These are phyloP conservation scores for Mollisiaceae sp. DNA, from an alignment of 2,329 filamentous ascomycete species.

Conservation along the genomic window DNA sequence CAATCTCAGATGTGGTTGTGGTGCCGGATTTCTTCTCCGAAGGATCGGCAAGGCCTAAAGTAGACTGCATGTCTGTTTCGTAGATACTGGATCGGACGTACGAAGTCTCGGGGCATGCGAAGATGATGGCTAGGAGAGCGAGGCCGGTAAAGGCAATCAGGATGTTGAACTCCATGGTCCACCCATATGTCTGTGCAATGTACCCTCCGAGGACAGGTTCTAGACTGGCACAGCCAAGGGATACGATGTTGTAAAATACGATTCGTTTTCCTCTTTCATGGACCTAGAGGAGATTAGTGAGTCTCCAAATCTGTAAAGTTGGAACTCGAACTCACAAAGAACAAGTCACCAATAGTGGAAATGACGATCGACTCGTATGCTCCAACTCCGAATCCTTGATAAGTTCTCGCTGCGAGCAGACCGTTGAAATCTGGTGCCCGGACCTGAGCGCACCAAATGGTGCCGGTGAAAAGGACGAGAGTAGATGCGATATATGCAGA, in stretches of 20 bases:
- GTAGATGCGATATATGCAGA: conserved; percentile 4
- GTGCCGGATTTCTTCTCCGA: not conserved
- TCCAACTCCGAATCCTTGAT: conserved; percentile 7
- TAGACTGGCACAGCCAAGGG: not conserved
- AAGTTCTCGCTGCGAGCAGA: not conserved
- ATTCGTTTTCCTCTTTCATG: conserved; percentile 11
- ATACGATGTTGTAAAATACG: conserved; percentile 5
- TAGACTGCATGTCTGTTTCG: conserved; percentile 9
- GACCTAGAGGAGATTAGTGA: not conserved
- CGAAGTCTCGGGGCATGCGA: conserved; percentile 8
- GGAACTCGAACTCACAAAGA: not conserved
- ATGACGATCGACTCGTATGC: conserved; percentile 6
- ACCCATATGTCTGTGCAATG: conserved; percentile 9
- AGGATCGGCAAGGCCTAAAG: not conserved
- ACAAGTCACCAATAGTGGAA: conserved; percentile 10
- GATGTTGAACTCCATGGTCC: conserved; percentile 10
- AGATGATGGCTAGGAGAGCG: not conserved
- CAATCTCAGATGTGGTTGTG: not conserved
- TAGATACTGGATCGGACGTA: not conserved
- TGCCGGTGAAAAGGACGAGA: not conserved
- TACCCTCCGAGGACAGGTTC: conserved; percentile 8
- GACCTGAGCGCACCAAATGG: conserved; percentile 3
- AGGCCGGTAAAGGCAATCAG: conserved; percentile 9
- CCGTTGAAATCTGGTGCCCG: not conserved
- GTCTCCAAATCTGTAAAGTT: not conserved